These are phyloP conservation scores for Xylaria sp. DNA, from an alignment of 2,329 filamentous ascomycete genomes.

Conservation along the genomic window DNA sequence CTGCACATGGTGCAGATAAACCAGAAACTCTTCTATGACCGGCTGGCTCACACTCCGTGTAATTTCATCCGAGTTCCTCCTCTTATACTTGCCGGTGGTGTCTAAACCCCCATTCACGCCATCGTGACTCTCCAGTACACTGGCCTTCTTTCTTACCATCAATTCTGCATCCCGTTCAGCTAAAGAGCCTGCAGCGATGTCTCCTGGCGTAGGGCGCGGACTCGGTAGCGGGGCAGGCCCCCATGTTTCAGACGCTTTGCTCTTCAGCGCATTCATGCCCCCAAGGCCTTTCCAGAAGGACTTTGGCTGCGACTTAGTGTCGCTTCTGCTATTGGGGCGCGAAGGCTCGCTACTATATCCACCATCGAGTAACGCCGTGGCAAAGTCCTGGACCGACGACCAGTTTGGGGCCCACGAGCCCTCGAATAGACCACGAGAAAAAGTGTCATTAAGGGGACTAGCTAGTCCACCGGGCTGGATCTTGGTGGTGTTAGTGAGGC, in stretches of 20 bases:
- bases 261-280: slow-evolving; percentile 38
- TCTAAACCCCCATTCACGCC: slow-evolving; percentile 69
- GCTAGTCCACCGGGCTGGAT: slow-evolving; percentile 42
- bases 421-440: slow-evolving; percentile 57
- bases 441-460: slow-evolving; percentile 46
- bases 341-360: slow-evolving; percentile 50
- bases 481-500: slow-evolving; percentile 48
- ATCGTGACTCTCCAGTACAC: slow-evolving; percentile 69
- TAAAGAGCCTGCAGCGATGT: slow-evolving; percentile 65
- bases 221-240: slow-evolving; percentile 60
- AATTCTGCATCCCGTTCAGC: slow-evolving; percentile 64
- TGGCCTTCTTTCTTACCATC: slow-evolving; percentile 66
- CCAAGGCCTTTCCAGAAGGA: slow-evolving; percentile 48
- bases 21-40: slow-evolving; percentile 78
- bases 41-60: slow-evolving; percentile 57
- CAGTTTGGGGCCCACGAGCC: slow-evolving; percentile 64
- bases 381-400: slow-evolving; percentile 65
- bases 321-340: slow-evolving; percentile 46
- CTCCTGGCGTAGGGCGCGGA: slow-evolving; percentile 53
- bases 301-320: slow-evolving; percentile 45
- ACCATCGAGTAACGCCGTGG: slow-evolving; percentile 56
- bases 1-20: slow-evolving; percentile 89
- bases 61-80: slow-evolving; percentile 74
- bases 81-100: slow-evolving; percentile 67
- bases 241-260: slow-evolving; percentile 54